Base-by-base conservation (phyloP, 2,329 filamentous ascomycete species). In the Penicillium capsulatum region DNA sequence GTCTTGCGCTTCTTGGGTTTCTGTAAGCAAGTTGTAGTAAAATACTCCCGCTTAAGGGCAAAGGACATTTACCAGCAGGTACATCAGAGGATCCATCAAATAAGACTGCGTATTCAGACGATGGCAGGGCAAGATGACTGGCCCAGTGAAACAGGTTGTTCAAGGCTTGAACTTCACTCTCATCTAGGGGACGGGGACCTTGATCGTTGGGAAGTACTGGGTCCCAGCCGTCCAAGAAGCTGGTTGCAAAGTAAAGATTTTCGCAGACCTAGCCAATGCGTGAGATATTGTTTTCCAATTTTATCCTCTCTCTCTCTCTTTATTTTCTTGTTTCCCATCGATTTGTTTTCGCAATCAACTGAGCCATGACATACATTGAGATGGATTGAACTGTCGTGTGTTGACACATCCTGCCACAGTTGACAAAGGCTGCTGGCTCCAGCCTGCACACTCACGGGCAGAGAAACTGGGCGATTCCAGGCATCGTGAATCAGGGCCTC, bases 61-160 rank as follows among this genome's bases (percentile, higher is more conserved):
- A n/a, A n/a, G n/a, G n/a, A n/a, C n/a, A n/a, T 27, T 16, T 41
- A 45, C 52, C 47, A 9, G 48, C 27, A 3, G 50, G 41, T 7
- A 39, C 30, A 31, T 55, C 41, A 42, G 50, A 36, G 34, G 33
- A 26, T 4, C 60, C 59, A 28, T 63, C 60, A 30, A 57, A 41
- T n/a, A 20, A 28, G 10, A 48, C 45, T 16, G 58, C 54, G 43
- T 66, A 67, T 17, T 57, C 55, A 4, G 58, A 40, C 10, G 51
- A 58, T 6, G 65, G 65, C 9, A 66, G 45, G 9, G 63, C 58
- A 34, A 48, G 27, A 13, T 35, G 19, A 32, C 53, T 54, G 17
- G 59, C 51, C 66, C 66, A 68, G 8, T 48, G 41, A 29, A 61
- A 61, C 2, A 69, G 31, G 4, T 51, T 45, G 20, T 54, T 52